phyloP scores from a whole-genome alignment of 2,329 filamentous ascomycete species.

The Erysiphe neolycopersici region DNA sequence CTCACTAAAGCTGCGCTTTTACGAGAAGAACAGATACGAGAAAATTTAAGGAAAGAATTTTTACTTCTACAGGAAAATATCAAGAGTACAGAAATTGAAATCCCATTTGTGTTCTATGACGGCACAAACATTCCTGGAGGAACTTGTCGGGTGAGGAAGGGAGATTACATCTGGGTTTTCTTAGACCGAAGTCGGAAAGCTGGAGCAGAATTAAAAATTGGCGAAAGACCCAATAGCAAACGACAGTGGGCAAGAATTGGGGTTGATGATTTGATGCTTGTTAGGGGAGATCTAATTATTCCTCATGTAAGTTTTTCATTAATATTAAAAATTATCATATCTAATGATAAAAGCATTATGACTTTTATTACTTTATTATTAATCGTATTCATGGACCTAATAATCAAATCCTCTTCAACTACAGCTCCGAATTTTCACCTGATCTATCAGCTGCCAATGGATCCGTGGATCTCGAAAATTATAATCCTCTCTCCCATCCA shows the following conservation, averaged over 20 bases:
- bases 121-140: constrained; percentile 74
- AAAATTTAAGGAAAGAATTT: constrained; percentile 55
- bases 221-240: constrained; percentile 28
- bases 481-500: constrained; percentile 16
- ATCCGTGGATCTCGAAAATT: constrained; percentile 6
- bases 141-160: constrained; percentile 67
- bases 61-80: constrained; percentile 58
- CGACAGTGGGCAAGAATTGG: constrained; percentile 81
- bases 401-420: constrained; percentile 51
- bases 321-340: not conserved
- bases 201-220: constrained; percentile 56
- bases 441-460: not conserved
- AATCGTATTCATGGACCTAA: constrained; percentile 58
- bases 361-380: constrained; percentile 90
- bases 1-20: constrained; percentile 52
- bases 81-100: constrained; percentile 65
- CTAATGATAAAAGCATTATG: constrained; percentile 46
- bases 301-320: constrained; percentile 46
- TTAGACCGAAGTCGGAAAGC: constrained; percentile 78
- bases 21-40: constrained; percentile 52
- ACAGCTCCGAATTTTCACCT: constrained; percentile 23
- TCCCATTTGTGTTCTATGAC: constrained; percentile 95
- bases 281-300: constrained; percentile 71
- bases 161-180: constrained; percentile 79
- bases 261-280: constrained; percentile 86